Evolutionary conservation across 148 eudicot genomes (phyloP).

Genomic region (Simmondsia chinensis): DNA sequence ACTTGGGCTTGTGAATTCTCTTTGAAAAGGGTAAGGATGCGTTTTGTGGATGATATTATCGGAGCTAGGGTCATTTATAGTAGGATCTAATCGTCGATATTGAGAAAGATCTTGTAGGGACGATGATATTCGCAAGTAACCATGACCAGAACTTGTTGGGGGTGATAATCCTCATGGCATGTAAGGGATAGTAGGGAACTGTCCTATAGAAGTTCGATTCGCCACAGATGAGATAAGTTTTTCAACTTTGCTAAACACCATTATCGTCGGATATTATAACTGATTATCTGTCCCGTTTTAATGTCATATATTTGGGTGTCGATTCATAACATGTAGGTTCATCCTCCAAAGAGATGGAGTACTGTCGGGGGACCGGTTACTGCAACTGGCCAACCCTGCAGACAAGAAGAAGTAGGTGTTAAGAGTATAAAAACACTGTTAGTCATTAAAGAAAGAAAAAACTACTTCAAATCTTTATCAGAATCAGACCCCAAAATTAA

Average conservation of each 20-base stretch:
- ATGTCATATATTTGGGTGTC: no score
- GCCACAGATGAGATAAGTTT: constrained; percentile 44
- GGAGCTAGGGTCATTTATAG: constrained; percentile 30
- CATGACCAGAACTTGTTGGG: constrained; percentile 38
- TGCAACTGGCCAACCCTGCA: no score
- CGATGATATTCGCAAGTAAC: constrained; percentile 51
- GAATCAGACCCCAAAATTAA: no score
- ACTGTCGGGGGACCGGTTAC: no score
- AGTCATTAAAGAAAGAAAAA: no score
- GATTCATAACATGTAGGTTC: no score
- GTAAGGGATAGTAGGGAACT: constrained; percentile 43
- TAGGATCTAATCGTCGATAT: constrained; percentile 55
- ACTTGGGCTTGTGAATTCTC: constrained; percentile 46
- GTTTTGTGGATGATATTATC: constrained; percentile 24
- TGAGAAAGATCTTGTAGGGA: constrained; percentile 89
- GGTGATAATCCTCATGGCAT: constrained; percentile 60
- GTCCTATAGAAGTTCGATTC: constrained; percentile 41
- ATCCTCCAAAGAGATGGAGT: no score
- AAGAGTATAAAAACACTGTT: no score
- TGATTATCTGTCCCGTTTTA: constrained; percentile 10
- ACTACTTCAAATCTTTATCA: no score
- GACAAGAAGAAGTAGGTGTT: no score
- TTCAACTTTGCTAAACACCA: constrained; percentile 51
- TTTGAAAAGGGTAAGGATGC: constrained; percentile 25
- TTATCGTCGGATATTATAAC: constrained; percentile 17